Evolutionary conservation across 2,329 filamentous ascomycete genomes (phyloP), one percentile per base, ranked within the genome.

Genomic region (Macrophomina tecta): DNA sequence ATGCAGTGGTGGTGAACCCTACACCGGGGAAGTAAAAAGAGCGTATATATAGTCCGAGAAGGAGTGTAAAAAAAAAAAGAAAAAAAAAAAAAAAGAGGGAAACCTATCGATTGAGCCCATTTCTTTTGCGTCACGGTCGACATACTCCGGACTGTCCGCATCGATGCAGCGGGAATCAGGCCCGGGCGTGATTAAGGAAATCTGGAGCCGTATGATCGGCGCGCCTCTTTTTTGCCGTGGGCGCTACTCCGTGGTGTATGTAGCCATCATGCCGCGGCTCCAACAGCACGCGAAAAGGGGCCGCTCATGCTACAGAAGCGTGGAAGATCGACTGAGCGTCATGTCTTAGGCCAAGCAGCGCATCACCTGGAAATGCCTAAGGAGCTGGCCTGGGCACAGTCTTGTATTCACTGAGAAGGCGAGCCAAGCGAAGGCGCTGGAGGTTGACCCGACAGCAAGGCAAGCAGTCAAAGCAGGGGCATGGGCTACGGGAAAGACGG

Each of bases 111-210:
- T 34, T 18, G 18, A 8, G 30, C 30, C 32, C 6, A 2, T 6
- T 11, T 61, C 42, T n/a, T 4, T 62, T 62, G 58, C 58, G 58
- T 62, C 58, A 62, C 58, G 58, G 58, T 23, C 28, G 18, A 62
- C 36, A 36, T 32, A 49, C 18, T 62, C 58, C 58, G 58, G 23
- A 28, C 48, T 45, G 58, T 23, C 42, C 46, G 58, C 32, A 49
- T 49, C 38, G 45, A 28, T 14, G 7, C 30, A 49, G 45, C 58
- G 58, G 58, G 32, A 49, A 14, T 9, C 58, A 62, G 58, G 58
- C 30, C 58, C 58, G 58, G 56, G 42, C 52, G 45, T 62, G 32
- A 49, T 62, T 49, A 62, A 49, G 58, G 45, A 62, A 62, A 40
- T 49, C 58, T 38, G 45, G 42, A 36, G 58, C 45, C 16, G 45